phyloP scores from a whole-genome alignment of 2,329 filamentous ascomycete species.

The Fusarium xylarioides region DNA sequence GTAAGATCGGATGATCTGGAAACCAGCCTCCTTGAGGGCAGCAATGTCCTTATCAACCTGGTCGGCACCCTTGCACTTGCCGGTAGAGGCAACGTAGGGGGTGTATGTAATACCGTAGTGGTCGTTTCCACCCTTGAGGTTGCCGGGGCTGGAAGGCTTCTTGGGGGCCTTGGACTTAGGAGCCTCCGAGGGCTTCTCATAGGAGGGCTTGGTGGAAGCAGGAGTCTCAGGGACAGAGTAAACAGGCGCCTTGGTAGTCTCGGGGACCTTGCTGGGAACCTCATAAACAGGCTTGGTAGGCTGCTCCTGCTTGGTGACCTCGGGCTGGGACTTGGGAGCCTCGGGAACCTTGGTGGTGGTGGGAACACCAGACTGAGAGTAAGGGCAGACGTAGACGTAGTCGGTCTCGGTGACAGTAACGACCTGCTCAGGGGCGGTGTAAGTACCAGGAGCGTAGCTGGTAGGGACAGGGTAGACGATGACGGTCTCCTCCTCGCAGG shows the following conservation, averaged over 20 bases:
- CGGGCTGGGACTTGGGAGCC: slow-evolving; percentile 31
- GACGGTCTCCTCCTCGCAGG: slow-evolving; percentile 61
- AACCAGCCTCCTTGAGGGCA: slow-evolving; percentile 71
- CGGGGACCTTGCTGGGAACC: slow-evolving; percentile 17
- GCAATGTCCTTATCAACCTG: slow-evolving; percentile 69
- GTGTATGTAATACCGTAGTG: slow-evolving; percentile 85
- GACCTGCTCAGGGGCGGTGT: slow-evolving; percentile 72
- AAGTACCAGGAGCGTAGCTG: slow-evolving; percentile 74
- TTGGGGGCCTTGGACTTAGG: slow-evolving; percentile 33
- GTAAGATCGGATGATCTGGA: slow-evolving; percentile 82
- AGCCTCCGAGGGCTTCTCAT: slow-evolving; percentile 37
- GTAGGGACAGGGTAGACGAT: slow-evolving; percentile 73
- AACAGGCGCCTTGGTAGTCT: slow-evolving; percentile 11
- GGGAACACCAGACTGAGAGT: slow-evolving; percentile 55
- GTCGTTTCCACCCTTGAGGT: slow-evolving; percentile 55
- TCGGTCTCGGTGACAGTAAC: slow-evolving; percentile 75
- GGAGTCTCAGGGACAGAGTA: slow-evolving; percentile 16
- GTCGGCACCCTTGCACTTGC: slow-evolving; percentile 70
- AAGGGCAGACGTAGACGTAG: slow-evolving; percentile 77
- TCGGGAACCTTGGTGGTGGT: slow-evolving; percentile 38
- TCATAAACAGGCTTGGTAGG: slow-evolving; percentile 21
- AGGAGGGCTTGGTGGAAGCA: slow-evolving; percentile 11
- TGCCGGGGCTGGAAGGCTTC: slow-evolving; percentile 40
- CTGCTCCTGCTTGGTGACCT: slow-evolving; percentile 32
- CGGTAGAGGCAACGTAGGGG: slow-evolving; percentile 68